Percentiles rank a stretch among this genome's conserved stretches.
Evolutionary conservation across 768 basidiomycete species (phyloP).

Genomic region (Gyrodon lividus): DNA sequence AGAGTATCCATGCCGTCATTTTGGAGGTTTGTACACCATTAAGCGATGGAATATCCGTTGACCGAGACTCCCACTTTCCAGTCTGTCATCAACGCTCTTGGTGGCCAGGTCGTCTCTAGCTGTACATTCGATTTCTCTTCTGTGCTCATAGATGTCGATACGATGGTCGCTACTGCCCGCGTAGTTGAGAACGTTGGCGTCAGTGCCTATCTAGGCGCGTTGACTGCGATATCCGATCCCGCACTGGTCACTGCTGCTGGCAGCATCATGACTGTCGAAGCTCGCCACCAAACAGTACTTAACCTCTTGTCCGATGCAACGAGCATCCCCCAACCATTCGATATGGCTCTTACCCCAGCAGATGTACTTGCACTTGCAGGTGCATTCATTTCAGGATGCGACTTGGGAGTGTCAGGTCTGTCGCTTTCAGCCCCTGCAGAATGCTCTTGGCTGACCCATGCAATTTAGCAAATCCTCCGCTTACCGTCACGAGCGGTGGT

Average conservation of each 20-base stretch:
- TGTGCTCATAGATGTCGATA: conserved; percentile 61
- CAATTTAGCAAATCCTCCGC: conserved; percentile 52
- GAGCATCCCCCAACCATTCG: conserved; percentile 68
- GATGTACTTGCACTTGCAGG: conserved; percentile 72
- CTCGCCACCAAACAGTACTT: conserved; percentile 78
- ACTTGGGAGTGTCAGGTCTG: conserved; percentile 55
- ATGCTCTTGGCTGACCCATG: not conserved
- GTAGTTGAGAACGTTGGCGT: conserved; percentile 77
- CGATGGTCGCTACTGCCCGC: conserved; percentile 71
- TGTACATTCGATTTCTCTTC: conserved; percentile 71
- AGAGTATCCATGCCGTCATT: conserved; percentile 55
- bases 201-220: conserved; percentile 72
- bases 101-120: conserved; percentile 48
- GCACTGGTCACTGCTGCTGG: conserved; percentile 62
- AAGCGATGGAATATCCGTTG: not conserved
- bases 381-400: conserved; percentile 68
- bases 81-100: conserved; percentile 52
- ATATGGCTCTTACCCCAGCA: conserved; percentile 64
- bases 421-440: not conserved
- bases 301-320: conserved; percentile 61
- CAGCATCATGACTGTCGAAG: conserved; percentile 75
- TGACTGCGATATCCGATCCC: conserved; percentile 60
- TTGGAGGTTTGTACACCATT: conserved; percentile 42
- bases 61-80: conserved; percentile 16
- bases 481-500: conserved; percentile 66